Conservation (phyloP, 1,284 basidiomycete genomes). For the Rhodotorula sp. region DNA sequence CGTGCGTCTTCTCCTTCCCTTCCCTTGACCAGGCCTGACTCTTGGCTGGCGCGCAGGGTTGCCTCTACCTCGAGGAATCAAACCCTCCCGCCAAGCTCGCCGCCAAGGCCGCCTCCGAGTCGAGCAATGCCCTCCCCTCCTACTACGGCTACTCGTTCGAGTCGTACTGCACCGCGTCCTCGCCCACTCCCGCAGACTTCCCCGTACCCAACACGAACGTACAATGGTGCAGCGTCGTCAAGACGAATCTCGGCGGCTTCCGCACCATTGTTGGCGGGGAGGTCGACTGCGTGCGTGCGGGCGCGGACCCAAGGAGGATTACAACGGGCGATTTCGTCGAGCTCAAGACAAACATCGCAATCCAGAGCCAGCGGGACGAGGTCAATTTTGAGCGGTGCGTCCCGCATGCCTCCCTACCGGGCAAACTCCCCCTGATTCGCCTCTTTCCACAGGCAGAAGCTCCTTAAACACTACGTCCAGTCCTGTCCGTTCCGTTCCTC, state of each 20-base stretch:
- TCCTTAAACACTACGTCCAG: slow-evolving; percentile 95
- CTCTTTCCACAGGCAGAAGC: slow-evolving; percentile 59
- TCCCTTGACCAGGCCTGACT: slow-evolving; percentile 50
- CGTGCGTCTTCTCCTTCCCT: slow-evolving; percentile 59
- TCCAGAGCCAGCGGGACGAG: slow-evolving; percentile 70
- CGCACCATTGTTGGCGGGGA: slow-evolving; percentile 90
- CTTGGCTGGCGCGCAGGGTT: slow-evolving; percentile 46
- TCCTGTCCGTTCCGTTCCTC: slow-evolving; percentile 65
- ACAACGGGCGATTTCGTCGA: slow-evolving; percentile 66
- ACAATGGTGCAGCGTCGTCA: slow-evolving; percentile 93
- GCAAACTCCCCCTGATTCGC: neutral
- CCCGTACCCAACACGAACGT: slow-evolving; percentile 90
- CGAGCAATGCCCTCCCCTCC: slow-evolving; percentile 17
- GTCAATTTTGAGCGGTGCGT: slow-evolving; percentile 75
- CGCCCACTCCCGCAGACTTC: slow-evolving; percentile 60
- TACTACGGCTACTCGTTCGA: slow-evolving; percentile 78
- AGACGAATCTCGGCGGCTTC: slow-evolving; percentile 77
- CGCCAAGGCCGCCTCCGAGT: slow-evolving; percentile 27
- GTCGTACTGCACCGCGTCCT: slow-evolving; percentile 73
- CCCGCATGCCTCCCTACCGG: neutral
- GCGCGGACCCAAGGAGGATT: slow-evolving; percentile 11
- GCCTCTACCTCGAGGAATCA: slow-evolving; percentile 30
- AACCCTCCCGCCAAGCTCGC: slow-evolving; percentile 30
- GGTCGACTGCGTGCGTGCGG: slow-evolving; percentile 69
- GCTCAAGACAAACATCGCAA: slow-evolving; percentile 85